Conservation (phyloP, 805 yeast genomes). For the Pichia californica region DNA sequence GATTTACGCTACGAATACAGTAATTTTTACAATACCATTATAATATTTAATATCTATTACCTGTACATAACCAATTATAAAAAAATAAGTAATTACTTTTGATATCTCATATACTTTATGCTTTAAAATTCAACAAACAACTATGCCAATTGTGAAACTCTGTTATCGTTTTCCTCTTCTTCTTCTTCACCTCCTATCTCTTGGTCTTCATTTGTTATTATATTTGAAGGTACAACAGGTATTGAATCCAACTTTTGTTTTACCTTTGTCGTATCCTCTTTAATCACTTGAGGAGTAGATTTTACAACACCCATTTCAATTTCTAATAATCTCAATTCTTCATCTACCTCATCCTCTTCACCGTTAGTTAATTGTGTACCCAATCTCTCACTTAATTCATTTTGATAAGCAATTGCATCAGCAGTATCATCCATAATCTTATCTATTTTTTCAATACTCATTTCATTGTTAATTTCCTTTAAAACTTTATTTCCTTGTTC, state of each 20-base stretch:
- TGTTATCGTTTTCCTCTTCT: conserved; percentile 3
- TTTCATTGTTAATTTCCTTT: conserved; percentile 68
- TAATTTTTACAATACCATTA: too few relatives aligned
- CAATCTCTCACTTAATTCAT: conserved; percentile 57
- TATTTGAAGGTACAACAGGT: not conserved
- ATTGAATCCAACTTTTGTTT: not conserved
- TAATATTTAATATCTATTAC: too few relatives aligned
- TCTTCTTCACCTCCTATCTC: conserved; percentile 7
- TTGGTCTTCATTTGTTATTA: not conserved
- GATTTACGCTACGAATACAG: too few relatives aligned
- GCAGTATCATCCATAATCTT: conserved; percentile 75
- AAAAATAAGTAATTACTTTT: not conserved
- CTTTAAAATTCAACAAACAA: too few relatives aligned
- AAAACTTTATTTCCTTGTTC: conserved; percentile 75
- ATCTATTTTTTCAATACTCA: conserved; percentile 75
- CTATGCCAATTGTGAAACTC: conserved; percentile 7
- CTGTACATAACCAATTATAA: not conserved
- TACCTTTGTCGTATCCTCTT: not conserved
- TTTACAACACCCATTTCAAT: conserved; percentile 31
- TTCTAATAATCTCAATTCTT: conserved; percentile 49
- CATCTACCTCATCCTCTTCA: conserved; percentile 60
- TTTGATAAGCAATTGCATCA: conserved; percentile 74
- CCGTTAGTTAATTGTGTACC: conserved; percentile 35
- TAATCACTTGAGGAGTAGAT: conserved; percentile 1
- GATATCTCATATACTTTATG: too few relatives aligned